Evolutionary conservation across 805 yeast genomes (phyloP), one percentile per base, ranked within the genome.

Genomic region (Scheffersomyces stipitis): DNA sequence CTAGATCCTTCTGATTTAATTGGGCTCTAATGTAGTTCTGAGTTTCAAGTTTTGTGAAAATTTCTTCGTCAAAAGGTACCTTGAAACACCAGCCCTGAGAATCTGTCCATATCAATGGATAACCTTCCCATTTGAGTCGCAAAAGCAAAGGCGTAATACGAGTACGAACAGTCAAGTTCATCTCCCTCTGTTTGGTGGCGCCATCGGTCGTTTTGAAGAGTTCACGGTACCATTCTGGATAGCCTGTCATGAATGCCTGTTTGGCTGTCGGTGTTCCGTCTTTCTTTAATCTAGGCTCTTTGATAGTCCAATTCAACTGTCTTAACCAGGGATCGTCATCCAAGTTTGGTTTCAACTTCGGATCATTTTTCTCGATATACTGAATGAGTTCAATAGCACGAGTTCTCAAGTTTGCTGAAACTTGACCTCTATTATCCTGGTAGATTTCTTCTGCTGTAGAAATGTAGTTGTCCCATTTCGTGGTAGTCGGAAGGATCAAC

Each of bases 161-260:
- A 0, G 96, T 73, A 36, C 87, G 74, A 1, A 86, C 76, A 0
- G 93, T 79, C 10, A 93, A 60, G 26, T 70, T 76, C 51, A 87
- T 71, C 15, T 65, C 71, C 10, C 58, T 40, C 3, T 63, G 58
- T 15, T 42, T 49, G 15, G 42, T 51, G 4, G 63, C 64, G 66
- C 32, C 80, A 48, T 10, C 44, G n/a, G 45, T 31, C 15, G 66
- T 58, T 29, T 64, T 69, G 42, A 69, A 63, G 26, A 78, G 52
- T 17, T 79, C 80, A 41, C 84, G 76, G 58, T 86, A 95, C 99
- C 99, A 93, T 46, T 83, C 83, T 0, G 99, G 99, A 50, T 73
- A 87, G 0, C 96, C 98, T 0, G 96, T 95, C 31, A 87, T 54
- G 49, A 78, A 88, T 1, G 74, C 72, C 58, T 87, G 96, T 17